A percentile compares a stretch with the other conserved stretches of the same genome.
phyloP scores from a whole-genome alignment of 441 rosid genomes.

The Croton setiger region DNA sequence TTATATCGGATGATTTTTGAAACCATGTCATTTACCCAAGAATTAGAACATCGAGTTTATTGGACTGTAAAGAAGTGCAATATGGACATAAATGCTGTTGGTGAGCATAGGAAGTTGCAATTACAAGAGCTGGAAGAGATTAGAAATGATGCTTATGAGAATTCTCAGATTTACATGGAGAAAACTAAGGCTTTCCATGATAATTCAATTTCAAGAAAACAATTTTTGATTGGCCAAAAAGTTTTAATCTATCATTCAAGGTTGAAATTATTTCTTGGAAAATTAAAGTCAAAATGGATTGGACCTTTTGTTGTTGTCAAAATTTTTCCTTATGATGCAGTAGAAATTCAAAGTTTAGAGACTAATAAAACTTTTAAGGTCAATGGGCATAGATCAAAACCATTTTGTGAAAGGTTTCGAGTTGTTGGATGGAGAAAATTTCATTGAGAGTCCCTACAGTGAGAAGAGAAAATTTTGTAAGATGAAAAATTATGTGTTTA shows the following conservation, averaged over 20 bases:
- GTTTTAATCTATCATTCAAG: not conserved
- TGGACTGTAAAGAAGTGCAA: too few species aligned
- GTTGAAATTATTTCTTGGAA: not conserved
- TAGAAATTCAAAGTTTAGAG: not conserved
- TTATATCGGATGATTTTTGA: not conserved
- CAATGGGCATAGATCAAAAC: not conserved
- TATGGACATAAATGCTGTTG: too few species aligned
- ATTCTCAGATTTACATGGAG: not conserved
- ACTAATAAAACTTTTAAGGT: not conserved
- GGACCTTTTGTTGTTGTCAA: not conserved
- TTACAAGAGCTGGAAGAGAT: too few species aligned
- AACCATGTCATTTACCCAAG: too few species aligned
- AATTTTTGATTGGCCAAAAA: conserved; percentile 1
- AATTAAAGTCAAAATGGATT: not conserved
- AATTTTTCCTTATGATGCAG: not conserved
- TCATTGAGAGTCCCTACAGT: not conserved
- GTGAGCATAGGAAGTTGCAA: too few species aligned
- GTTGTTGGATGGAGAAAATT: not conserved
- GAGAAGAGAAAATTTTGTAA: not conserved
- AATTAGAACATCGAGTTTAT: too few species aligned
- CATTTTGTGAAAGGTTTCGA: not conserved
- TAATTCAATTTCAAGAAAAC: not conserved
- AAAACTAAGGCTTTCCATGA: not conserved
- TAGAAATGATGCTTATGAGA: not conserved
- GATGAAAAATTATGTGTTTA: too few species aligned